Base-by-base conservation (phyloP, 139 green algal species). In the Ulvella scutata region DNA sequence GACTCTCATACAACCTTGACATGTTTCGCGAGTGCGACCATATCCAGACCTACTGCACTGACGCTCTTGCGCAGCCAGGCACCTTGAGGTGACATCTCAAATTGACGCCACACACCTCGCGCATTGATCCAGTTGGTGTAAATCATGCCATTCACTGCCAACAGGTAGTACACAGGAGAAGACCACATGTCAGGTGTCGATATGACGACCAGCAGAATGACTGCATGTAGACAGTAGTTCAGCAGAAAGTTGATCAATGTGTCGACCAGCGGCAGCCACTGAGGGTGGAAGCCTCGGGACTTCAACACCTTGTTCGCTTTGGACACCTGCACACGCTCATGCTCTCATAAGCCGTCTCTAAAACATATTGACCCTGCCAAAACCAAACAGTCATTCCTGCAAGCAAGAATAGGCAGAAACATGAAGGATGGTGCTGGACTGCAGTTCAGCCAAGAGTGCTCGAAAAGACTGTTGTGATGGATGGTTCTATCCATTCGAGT, bases 41-140 rank as follows among this genome's bases (percentile, higher is more conserved):
- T n/a, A n/a, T n/a, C n/a, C n/a, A n/a, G n/a, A n/a, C n/a, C n/a
- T n/a, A n/a, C n/a, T n/a, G n/a, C n/a, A n/a, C n/a, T n/a, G n/a
- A n/a, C n/a, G n/a, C n/a, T n/a, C n/a, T n/a, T n/a, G n/a, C 77
- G 60, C 37, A 61, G 4, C 36, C n/a, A 28, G 77, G 72, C 28
- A 38, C 72, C 26, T 31, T 51, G 20, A 38, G 72, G 6, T 74
- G 72, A 72, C 77, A 38, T 3, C 6, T 6, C n/a, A 73, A 60
- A n/a, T 7, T 79, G 60, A 73, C 29, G n/a, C 60, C 10, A 73
- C 29, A 28, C 13, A 37, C 77, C 75, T 43, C 75, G 77, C n/a
- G 38, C 35, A 62, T 83, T 82, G 9, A 77, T 73, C 26, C n/a
- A 76, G 74, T 82, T 84, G 29, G 62, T 73, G 74, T 82, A 82